Evolutionary conservation across 768 basidiomycete genomes (phyloP).

Genomic region (Termitomyces eurrhizus): DNA sequence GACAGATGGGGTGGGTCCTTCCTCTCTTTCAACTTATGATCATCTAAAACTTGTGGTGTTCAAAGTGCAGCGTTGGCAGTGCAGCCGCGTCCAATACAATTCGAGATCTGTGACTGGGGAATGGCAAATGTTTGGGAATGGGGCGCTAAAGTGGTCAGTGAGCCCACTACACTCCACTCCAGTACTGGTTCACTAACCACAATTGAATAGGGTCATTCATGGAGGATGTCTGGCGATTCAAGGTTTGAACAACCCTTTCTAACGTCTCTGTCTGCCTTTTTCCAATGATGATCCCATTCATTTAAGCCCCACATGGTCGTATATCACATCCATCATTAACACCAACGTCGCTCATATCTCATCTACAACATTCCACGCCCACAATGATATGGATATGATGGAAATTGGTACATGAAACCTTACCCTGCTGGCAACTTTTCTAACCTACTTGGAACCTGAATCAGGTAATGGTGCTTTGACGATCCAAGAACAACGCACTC

Average conservation of each 20-base stretch:
- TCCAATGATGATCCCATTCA: constrained; percentile 1
- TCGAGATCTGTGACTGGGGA: constrained; percentile 54
- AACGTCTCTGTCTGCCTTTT: not conserved
- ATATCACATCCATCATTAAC: constrained; percentile 41
- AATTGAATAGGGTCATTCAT: constrained; percentile 41
- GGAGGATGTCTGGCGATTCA: constrained; percentile 50
- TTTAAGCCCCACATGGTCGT: constrained; percentile 36
- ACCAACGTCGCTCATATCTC: constrained; percentile 39
- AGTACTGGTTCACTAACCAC: not conserved
- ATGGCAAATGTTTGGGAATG: constrained; percentile 50
- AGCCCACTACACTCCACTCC: constrained; percentile 11
- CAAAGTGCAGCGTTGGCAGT: constrained; percentile 40
- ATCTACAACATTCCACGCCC: constrained; percentile 41
- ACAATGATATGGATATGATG: constrained; percentile 63
- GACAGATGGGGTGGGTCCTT: constrained; percentile 45
- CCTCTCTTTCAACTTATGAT: not conserved
- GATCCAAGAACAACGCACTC: constrained; percentile 47
- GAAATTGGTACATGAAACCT: constrained; percentile 29
- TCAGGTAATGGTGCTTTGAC: constrained; percentile 47
- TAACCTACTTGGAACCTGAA: not conserved
- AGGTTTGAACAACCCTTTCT: constrained; percentile 20
- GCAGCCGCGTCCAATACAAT: constrained; percentile 44
- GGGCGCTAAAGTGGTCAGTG: constrained; percentile 47
- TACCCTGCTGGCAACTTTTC: too few species aligned
- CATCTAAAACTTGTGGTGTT: not conserved